Base-by-base conservation (phyloP, 371 early-diverging fungal species). In the Vittaforma corneae region DNA sequence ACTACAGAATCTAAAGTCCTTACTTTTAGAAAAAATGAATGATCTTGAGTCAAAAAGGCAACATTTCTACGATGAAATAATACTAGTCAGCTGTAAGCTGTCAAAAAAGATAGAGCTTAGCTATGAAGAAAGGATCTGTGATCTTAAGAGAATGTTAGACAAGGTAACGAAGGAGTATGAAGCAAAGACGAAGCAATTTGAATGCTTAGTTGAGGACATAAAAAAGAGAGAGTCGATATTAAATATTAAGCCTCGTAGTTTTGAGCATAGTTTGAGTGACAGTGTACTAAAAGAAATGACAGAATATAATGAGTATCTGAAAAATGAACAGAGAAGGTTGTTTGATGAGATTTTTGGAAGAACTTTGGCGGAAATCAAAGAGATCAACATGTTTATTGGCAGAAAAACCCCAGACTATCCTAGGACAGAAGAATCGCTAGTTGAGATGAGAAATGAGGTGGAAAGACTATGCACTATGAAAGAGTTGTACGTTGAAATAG, bases 311-410 rank as follows among this genome's bases (percentile, higher is more conserved):
- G 22, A 45, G 45, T 38, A 58, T 46, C 37, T 75, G 9, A 55
- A 69, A 45, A 26, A 54, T 5, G 53, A 61, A 38, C 57, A 72
- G 16, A 46, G 61, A 35, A 38, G 38, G 52, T 47, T 35, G 40
- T 56, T 74, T 0, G 35, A 74, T 34, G 62, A 65, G 24, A 71
- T 74, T 35, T 69, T 60, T 55, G 35, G 24, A 26, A 26, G 57
- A 30, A 52, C 38, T 24, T 18, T 2, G 30, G 16, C 16, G 6
- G 24, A 26, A 34, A 38, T 72, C 18, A 52, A 38, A 16, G 45
- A 60, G 2, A 20, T 65, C n/a, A 26, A 53, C 18, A 33, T 32
- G 3, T 28, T 67, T 26, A 57, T 61, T 59, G 53, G 48, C 14
- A 48, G 44, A 22, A 9, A 47, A 11, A n/a, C 52, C 1, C 24